phyloP scores from a whole-genome alignment of 2,329 filamentous ascomycete genomes.

The Fusarium buxicola region DNA sequence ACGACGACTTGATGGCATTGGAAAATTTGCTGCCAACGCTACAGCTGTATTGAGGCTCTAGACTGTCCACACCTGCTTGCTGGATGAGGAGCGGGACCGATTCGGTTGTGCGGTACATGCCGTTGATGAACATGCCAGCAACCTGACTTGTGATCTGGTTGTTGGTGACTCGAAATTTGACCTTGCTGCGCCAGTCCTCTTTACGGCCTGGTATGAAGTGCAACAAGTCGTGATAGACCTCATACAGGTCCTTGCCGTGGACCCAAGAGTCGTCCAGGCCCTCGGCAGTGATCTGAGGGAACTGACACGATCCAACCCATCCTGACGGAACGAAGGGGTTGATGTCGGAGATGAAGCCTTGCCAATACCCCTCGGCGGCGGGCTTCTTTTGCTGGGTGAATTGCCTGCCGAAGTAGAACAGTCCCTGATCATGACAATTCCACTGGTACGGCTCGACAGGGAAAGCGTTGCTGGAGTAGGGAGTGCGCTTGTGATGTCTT shows the following conservation, averaged over 20 bases:
- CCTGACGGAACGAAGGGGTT: slow-evolving; percentile 76
- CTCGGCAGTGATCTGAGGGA: slow-evolving; percentile 80
- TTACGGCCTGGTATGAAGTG: slow-evolving; percentile 70
- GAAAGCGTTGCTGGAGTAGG: slow-evolving; percentile 82
- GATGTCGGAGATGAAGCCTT: slow-evolving; percentile 67
- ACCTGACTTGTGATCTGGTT: slow-evolving; percentile 88
- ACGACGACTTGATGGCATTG: slow-evolving; percentile 56
- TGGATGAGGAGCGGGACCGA: slow-evolving; percentile 60
- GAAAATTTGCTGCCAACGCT: slow-evolving; percentile 59
- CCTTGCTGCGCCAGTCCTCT: slow-evolving; percentile 55
- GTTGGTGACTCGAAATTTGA: slow-evolving; percentile 80
- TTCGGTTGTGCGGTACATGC: slow-evolving; percentile 68
- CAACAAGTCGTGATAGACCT: slow-evolving; percentile 79
- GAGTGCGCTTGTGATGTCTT: slow-evolving; percentile 86
- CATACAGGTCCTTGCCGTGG: slow-evolving; percentile 81
- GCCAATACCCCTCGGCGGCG: slow-evolving; percentile 72
- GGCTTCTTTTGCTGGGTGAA: slow-evolving; percentile 56
- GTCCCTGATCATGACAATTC: slow-evolving; percentile 76
- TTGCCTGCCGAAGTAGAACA: slow-evolving; percentile 76
- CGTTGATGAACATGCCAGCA: slow-evolving; percentile 77
- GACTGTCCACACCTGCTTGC: slow-evolving; percentile 71
- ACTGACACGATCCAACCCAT: slow-evolving; percentile 80
- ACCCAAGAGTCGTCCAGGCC: slow-evolving; percentile 80
- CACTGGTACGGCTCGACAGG: slow-evolving; percentile 78
- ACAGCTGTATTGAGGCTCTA: slow-evolving; percentile 81